These are phyloP conservation scores for Exserohilum turcica DNA, from an alignment of 2,329 filamentous ascomycete species.

Conservation along the genomic window DNA sequence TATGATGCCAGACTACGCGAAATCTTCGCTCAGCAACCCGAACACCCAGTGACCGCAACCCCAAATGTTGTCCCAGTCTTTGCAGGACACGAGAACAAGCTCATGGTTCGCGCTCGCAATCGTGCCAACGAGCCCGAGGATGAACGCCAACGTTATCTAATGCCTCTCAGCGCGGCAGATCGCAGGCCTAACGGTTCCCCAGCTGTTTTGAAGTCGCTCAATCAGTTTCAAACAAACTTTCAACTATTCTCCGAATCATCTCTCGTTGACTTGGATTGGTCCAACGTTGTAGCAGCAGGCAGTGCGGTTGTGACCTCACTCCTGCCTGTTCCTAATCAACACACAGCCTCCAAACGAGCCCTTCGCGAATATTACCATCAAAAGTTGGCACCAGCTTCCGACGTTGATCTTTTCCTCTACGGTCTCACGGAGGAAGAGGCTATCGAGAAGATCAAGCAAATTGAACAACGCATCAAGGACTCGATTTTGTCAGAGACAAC, in stretches of 20 bases:
- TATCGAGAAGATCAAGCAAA: slow-evolving; percentile 81
- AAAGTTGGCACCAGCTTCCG: slow-evolving; percentile 78
- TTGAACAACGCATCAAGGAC: slow-evolving; percentile 76
- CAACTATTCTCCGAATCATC: slow-evolving; percentile 80
- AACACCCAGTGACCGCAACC: slow-evolving; percentile 61
- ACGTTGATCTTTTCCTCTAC: slow-evolving; percentile 86
- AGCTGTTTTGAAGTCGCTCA: slow-evolving; percentile 69
- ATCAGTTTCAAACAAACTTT: slow-evolving; percentile 80
- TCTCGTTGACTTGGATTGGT: slow-evolving; percentile 77
- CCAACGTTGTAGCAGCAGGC: slow-evolving; percentile 79
- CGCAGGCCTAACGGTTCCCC: slow-evolving; percentile 67
- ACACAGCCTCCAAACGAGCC: slow-evolving; percentile 48
- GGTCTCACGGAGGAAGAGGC: slow-evolving; percentile 77
- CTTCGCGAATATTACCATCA: slow-evolving; percentile 74
- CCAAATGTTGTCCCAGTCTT: slow-evolving; percentile 73
- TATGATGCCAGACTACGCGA: slow-evolving; percentile 71
- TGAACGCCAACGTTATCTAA: slow-evolving; percentile 70
- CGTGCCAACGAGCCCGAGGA: slow-evolving; percentile 62
- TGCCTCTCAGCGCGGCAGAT: slow-evolving; percentile 66
- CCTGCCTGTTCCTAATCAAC: slow-evolving; percentile 64
- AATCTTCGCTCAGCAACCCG: slow-evolving; percentile 70
- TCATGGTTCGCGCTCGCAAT: slow-evolving; percentile 68
- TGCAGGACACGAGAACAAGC: slow-evolving; percentile 56
- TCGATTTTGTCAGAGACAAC: slow-evolving; percentile 82
- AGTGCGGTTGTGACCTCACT: slow-evolving; percentile 81